Evolutionary conservation across 495 filamentous ascomycete species (phyloP), one percentile per base, ranked within the genome.

Genomic region (Aspergillus biplanus): DNA sequence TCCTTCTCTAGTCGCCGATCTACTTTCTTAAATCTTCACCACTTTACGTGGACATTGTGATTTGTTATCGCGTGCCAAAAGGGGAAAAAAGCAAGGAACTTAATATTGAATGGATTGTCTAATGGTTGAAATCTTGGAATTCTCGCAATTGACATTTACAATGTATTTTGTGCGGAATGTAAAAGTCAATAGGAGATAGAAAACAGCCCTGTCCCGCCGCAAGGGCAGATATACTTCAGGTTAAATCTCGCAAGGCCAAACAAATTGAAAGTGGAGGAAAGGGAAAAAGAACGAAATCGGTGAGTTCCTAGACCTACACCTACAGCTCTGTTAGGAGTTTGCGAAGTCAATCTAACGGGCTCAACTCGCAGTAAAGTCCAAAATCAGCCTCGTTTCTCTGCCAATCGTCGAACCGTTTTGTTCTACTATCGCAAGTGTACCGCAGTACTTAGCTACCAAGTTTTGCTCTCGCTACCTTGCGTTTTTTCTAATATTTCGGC

Each of bases 21-120:
- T 82, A 27, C 75, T 82, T 35, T 78, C 78, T 44, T 80, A 80
- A 80, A 74, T 59, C 48, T 39, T 63, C 11, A 7, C 11, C 42
- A 31, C 49, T 7, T 39, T 33, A 47, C 56, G 47, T n/a, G 16
- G 27, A 50, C 11, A 21, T 27, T 27, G 21, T 27, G 11, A 21
- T 18, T 50, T 18, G n/a, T 50, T 18, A 9, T 50, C 11, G 4
- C 16, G 9, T 21, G 6, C 21, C 16, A 31, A 6, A 18, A 50
- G 16, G n/a, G 27, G 27, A 50, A 50, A 18, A 50, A 49, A 49
- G 18, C 46, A 44, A n/a, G n/a, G n/a, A 9, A 2, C 27, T 8
- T 18, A n/a, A 21, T 50, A 50, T 7, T 9, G 5, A 50, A 31
- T 15, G 11, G n/a, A 44, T 44, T 3, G 11, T 7, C 39, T 44